Conservation (phyloP, 257 asterid genomes). For the Oldenlandia corymbosa region DNA sequence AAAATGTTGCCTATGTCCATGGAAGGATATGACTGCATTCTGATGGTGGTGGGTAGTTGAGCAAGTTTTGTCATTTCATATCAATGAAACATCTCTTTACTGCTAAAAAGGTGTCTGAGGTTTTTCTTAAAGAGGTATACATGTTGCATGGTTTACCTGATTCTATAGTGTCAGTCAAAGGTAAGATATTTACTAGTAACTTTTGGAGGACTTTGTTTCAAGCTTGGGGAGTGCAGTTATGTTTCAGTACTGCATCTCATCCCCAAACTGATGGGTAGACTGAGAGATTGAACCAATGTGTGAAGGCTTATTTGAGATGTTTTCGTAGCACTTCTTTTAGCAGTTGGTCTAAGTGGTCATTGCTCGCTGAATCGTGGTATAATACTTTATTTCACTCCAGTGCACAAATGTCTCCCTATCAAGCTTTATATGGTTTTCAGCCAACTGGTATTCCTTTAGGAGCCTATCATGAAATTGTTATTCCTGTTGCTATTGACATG, state of each 20-base stretch:
- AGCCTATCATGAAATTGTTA: neutral
- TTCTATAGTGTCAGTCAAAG: neutral
- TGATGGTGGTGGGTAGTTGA: neutral
- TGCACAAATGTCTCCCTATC: no score
- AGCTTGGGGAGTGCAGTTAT: neutral
- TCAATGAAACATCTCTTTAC: neutral
- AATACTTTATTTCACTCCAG: neutral
- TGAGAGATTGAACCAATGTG: neutral
- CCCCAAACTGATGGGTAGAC: conserved; percentile 3
- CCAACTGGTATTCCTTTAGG: neutral
- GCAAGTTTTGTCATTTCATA: neutral
- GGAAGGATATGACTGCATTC: no score
- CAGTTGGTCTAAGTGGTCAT: neutral
- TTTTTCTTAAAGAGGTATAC: neutral
- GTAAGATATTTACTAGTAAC: neutral
- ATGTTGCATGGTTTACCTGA: neutral
- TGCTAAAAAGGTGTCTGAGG: no score
- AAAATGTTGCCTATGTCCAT: neutral
- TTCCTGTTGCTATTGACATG: no score
- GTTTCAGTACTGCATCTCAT: neutral
- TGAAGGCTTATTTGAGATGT: neutral
- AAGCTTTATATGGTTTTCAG: no score
- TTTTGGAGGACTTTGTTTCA: conserved; percentile 2
- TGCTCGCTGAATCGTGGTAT: neutral
- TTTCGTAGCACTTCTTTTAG: no score